Evolutionary conservation across 1,139 yeast genomes (phyloP), one percentile per base, ranked within the genome.

Genomic region (Candida tetrigidarum): DNA sequence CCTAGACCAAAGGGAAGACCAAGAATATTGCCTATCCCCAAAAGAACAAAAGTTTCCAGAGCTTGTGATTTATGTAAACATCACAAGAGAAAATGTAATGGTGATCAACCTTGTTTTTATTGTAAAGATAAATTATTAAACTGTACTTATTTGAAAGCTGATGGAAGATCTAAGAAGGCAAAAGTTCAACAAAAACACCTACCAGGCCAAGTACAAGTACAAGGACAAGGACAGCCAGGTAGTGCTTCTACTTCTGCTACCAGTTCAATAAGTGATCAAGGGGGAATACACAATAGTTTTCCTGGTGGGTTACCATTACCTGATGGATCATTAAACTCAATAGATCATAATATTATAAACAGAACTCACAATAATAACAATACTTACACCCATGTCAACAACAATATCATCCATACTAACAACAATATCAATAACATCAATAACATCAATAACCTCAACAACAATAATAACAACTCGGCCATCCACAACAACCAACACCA

Each of bases 1-100:
- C 33, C 38, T 38, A 37, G 53, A 37, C 51, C 53, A 11, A 50
- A 50, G 28, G 53, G 53, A 15, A 32, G 53, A 36, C 53, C 53
- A 18, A 37, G 51, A 38, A 41, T 46, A 10, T 42, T 50, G 16
- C 53, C 50, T 1, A 28, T 48, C 11, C 25, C 50, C 3, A 30
- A 52, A 32, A 37, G 69, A 36, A 62, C 62, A 36, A 65, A 64
- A 45, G 69, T 67, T 10, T 67, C 74, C 1, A 58, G 66, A 20
- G 77, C 77, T 28, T 71, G 77, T 52, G 73, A 69, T 48, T 55
- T 56, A 30, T 71, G 77, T 50, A 70, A 69, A 52, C 39, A 30
- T 23, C 41, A 38, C 16, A 62, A 62, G 45, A 53, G 73, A 33
- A 71, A 71, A 49, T 65, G 69, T 46, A 57, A 57, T 37, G 69